phyloP scores from a whole-genome alignment of 140 eudicot genomes.

The Bidens hawaiensis region DNA sequence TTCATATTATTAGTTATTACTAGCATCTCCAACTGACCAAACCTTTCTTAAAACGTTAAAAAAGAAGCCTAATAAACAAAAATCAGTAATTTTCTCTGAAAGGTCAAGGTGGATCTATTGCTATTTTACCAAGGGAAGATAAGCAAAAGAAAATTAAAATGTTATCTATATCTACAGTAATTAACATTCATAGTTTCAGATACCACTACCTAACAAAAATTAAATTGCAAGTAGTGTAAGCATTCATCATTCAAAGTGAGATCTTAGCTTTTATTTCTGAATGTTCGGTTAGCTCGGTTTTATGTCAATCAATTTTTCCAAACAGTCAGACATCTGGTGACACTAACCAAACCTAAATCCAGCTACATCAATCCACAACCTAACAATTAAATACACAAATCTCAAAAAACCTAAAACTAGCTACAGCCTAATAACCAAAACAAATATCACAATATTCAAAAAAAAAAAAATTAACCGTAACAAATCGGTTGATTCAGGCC shows the following conservation, averaged over 20 bases:
- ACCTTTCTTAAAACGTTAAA: background rate
- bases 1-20: background rate
- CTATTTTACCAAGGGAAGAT: too few species aligned
- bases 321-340: background rate
- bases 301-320: too few species aligned
- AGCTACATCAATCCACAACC: slow-evolving; percentile 16
- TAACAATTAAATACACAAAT: background rate
- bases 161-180: too few species aligned
- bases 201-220: too few species aligned
- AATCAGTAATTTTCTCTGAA: background rate
- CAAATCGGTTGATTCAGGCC: background rate
- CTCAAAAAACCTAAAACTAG: background rate
- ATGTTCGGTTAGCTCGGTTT: too few species aligned
- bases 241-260: too few species aligned
- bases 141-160: too few species aligned
- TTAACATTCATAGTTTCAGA: too few species aligned
- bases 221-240: too few species aligned
- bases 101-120: background rate
- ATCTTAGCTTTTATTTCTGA: too few species aligned
- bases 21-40: background rate
- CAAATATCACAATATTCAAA: slow-evolving; percentile 10
- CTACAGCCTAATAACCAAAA: background rate
- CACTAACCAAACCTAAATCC: slow-evolving; percentile 13
- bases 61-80: background rate
- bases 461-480: background rate